A percentile compares a stretch with the other conserved stretches of the same genome.
phyloP scores from a whole-genome alignment of 1,284 basidiomycete genomes.

The Rhodotorula sp. region DNA sequence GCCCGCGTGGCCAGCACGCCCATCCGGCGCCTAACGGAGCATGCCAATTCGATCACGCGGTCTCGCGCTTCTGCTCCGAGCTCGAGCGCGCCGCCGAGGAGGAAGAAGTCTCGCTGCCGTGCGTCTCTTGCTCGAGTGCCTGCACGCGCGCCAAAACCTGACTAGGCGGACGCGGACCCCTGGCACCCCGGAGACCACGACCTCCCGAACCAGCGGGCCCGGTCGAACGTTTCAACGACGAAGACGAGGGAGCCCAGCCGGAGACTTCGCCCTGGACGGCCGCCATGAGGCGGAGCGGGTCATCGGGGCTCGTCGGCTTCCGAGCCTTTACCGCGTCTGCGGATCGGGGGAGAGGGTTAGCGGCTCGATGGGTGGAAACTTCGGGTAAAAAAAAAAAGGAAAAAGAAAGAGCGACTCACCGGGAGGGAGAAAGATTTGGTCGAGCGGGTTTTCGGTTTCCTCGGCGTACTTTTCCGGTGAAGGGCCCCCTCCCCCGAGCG shows the following conservation, averaged over 20 bases:
- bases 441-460: too few species aligned
- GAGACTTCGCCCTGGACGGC: too few species aligned
- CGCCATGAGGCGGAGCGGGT: too few species aligned
- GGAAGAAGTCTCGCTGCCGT: not conserved
- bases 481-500: not conserved
- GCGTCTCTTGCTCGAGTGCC: not conserved
- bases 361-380: too few species aligned
- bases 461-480: not conserved
- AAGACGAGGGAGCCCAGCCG: not conserved
- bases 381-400: too few species aligned
- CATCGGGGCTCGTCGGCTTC: too few species aligned
- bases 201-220: not conserved
- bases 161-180: slow-evolving; percentile 21
- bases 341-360: too few species aligned
- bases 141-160: slow-evolving; percentile 5
- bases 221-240: slow-evolving; percentile 18
- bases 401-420: too few species aligned
- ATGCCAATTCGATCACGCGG: not conserved
- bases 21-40: not conserved
- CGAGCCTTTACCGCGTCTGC: too few species aligned
- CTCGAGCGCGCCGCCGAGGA: not conserved
- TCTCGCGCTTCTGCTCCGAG: not conserved
- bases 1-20: too few species aligned
- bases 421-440: too few species aligned
- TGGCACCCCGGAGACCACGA: slow-evolving; percentile 18